Evolutionary conservation across 2,329 filamentous ascomycete genomes (phyloP).

Genomic region (Calonectria leucothoes): DNA sequence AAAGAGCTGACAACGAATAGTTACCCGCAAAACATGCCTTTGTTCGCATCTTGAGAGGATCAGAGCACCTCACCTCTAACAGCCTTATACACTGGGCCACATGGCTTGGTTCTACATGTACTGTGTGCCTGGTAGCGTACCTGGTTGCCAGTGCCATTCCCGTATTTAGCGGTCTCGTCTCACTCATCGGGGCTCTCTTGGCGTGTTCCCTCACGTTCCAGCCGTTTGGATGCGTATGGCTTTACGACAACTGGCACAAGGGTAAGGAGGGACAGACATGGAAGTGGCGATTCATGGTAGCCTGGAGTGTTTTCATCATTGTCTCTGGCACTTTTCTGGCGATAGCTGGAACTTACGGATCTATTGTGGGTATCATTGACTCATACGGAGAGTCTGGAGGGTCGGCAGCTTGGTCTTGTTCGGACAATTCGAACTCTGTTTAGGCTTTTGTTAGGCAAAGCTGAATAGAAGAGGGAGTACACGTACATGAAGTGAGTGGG

Average conservation of each 20-base stretch:
- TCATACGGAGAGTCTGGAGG: not conserved
- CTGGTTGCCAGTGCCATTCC: constrained; percentile 27
- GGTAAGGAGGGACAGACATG: not conserved
- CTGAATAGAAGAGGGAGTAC: no score
- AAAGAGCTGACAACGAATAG: not conserved
- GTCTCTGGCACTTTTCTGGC: not conserved
- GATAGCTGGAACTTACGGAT: constrained; percentile 8
- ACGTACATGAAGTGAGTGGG: no score
- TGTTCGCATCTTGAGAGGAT: constrained; percentile 39
- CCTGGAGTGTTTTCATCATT: constrained; percentile 8
- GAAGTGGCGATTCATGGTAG: not conserved
- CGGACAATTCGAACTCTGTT: constrained; percentile 10
- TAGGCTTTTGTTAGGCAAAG: no score
- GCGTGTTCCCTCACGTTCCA: constrained; percentile 42
- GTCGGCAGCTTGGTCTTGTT: constrained; percentile 2
- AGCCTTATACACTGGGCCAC: constrained; percentile 40
- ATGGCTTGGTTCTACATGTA: constrained; percentile 42
- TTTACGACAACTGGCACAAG: constrained; percentile 54
- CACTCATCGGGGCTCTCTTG: constrained; percentile 42
- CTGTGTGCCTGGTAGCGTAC: constrained; percentile 35
- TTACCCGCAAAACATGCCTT: constrained; percentile 40
- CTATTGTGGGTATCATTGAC: constrained; percentile 14
- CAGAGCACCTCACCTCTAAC: constrained; percentile 42
- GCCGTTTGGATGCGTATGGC: constrained; percentile 53
- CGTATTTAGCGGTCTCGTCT: constrained; percentile 29